phyloP scores from a whole-genome alignment of 441 rosid genomes.

The Lepidium campestre region DNA sequence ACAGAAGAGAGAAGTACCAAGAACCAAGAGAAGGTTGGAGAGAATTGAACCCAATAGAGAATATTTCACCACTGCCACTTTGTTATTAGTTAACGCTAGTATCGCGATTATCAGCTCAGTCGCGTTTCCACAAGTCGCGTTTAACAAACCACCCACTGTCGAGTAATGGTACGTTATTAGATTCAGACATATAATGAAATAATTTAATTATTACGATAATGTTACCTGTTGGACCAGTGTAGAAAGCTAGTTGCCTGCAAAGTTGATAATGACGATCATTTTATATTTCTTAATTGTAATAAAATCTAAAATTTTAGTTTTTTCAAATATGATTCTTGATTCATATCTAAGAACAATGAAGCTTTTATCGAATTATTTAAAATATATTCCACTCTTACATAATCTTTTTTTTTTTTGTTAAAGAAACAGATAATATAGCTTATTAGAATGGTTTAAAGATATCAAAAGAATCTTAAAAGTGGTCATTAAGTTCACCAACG shows the following conservation, averaged over 20 bases:
- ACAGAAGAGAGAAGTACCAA: conserved; percentile 54
- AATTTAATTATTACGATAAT: neutral
- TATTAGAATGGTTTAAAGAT: too few relatives aligned
- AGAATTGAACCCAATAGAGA: conserved; percentile 59
- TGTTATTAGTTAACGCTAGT: conserved; percentile 42
- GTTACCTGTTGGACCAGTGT: conserved; percentile 64
- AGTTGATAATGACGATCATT: neutral
- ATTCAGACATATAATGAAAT: neutral
- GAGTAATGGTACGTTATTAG: neutral
- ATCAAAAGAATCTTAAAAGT: neutral
- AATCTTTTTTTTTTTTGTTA: neutral
- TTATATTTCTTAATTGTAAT: neutral
- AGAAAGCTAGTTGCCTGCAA: conserved; percentile 56
- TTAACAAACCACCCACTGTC: conserved; percentile 56
- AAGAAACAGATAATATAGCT: neutral
- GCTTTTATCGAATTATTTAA: neutral
- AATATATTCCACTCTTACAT: neutral
- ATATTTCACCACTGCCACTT: conserved; percentile 48
- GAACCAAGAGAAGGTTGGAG: conserved; percentile 71
- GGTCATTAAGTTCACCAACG: too few relatives aligned
- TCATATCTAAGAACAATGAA: neutral
- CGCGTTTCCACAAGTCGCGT: conserved; percentile 71
- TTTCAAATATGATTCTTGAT: neutral
- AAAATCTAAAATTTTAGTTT: neutral
- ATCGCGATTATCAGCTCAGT: conserved; percentile 62